These are phyloP conservation scores for Lophiostoma macrostomum DNA, from an alignment of 495 filamentous ascomycete genomes.

Conservation along the genomic window DNA sequence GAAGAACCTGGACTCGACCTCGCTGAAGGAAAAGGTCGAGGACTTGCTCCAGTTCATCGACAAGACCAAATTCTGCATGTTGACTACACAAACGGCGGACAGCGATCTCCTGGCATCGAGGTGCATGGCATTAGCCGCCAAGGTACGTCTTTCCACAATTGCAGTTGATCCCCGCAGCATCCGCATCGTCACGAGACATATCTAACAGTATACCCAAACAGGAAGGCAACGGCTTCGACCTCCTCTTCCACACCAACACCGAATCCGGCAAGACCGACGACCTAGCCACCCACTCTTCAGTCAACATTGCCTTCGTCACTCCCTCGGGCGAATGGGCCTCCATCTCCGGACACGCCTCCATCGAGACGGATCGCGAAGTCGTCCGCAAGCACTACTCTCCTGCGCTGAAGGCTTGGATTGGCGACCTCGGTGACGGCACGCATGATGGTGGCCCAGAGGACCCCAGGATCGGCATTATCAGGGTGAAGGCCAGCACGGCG, in stretches of 20 bases:
- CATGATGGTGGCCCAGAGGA: conserved; percentile 82
- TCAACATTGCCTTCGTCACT: conserved; percentile 86
- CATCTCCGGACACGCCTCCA: conserved; percentile 65
- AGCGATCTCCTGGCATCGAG: conserved; percentile 66
- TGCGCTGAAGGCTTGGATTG: conserved; percentile 79
- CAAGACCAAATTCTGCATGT: conserved; percentile 75
- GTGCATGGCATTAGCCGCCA: conserved; percentile 88
- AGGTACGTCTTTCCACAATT: conserved; percentile 49
- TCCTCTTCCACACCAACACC: conserved; percentile 92
- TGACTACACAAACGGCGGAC: conserved; percentile 59
- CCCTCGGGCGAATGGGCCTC: conserved; percentile 75
- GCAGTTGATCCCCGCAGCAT: background rate
- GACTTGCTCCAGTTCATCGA: conserved; percentile 67
- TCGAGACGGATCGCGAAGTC: conserved; percentile 63
- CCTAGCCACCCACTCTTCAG: conserved; percentile 66
- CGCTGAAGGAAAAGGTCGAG: conserved; percentile 74
- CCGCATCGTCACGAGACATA: background rate
- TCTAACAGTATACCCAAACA: conserved; percentile 33
- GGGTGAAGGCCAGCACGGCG: conserved; percentile 59
- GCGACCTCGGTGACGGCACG: conserved; percentile 82
- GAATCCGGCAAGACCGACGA: conserved; percentile 91
- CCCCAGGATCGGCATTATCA: conserved; percentile 72
- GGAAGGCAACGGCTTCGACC: conserved; percentile 77
- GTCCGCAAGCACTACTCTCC: conserved; percentile 78
- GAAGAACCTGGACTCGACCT: conserved; percentile 62